Conservation (phyloP, 1,284 basidiomycete species). For the Ustilago hordei region DNA sequence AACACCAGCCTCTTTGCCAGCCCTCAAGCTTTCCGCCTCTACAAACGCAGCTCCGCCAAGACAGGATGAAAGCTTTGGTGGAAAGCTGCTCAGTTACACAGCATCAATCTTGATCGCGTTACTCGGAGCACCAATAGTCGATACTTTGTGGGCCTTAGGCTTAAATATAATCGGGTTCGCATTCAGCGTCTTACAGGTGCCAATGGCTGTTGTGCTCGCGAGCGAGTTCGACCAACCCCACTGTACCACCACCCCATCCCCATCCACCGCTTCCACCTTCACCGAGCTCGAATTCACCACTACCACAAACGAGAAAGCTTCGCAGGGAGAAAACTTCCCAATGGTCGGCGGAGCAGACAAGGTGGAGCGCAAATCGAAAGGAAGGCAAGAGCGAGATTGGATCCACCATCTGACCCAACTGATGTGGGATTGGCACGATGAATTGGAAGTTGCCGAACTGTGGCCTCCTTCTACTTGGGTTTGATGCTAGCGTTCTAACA, state of each 20-base stretch:
- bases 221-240: background rate
- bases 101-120: background rate
- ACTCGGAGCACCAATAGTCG: background rate
- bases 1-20: background rate
- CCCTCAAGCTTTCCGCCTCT: background rate
- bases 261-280: background rate
- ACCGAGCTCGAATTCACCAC: background rate
- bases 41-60: background rate
- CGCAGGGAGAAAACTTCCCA: too few relatives aligned
- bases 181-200: slow-evolving; percentile 17
- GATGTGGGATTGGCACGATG: slow-evolving; percentile 42
- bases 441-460: slow-evolving; percentile 33
- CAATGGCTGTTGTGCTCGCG: slow-evolving; percentile 10
- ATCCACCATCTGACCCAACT: slow-evolving; percentile 6
- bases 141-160: background rate
- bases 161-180: slow-evolving; percentile 20
- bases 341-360: too few relatives aligned
- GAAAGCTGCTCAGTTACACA: too few relatives aligned
- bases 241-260: background rate
- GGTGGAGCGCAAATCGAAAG: background rate
- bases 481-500: background rate
- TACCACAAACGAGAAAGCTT: background rate
- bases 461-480: slow-evolving; percentile 14
- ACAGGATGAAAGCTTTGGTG: too few relatives aligned
- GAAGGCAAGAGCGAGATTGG: background rate